A percentile compares a stretch with the other conserved stretches of the same genome.
phyloP scores from a whole-genome alignment of 2,329 filamentous ascomycete genomes.

The Colletotrichum graminicola region DNA sequence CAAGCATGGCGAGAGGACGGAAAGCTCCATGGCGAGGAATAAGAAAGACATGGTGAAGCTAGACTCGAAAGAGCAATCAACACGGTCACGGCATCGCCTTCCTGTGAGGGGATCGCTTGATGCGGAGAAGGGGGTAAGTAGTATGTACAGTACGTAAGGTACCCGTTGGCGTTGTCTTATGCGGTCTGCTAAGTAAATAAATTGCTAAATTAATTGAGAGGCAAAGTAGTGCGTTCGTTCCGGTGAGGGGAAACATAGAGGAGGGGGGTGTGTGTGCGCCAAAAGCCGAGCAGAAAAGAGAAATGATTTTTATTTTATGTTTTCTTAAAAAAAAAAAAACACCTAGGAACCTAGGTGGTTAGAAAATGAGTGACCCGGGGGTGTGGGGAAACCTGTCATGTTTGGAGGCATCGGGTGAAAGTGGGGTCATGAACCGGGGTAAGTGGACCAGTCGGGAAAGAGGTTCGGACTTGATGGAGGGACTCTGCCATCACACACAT shows the following conservation, averaged over 20 bases:
- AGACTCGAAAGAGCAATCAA: slow-evolving; percentile 12
- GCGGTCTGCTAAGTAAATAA: slow-evolving; percentile 9
- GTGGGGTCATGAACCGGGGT: background rate
- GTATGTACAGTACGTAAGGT: background rate
- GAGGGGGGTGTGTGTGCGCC: background rate
- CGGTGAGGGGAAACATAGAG: background rate
- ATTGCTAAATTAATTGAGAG: slow-evolving; percentile 18
- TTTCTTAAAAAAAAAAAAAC: background rate
- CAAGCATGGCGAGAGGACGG: background rate
- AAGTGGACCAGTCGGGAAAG: slow-evolving; percentile 2
- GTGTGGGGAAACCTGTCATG: slow-evolving; percentile 8
- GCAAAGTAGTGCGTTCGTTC: background rate
- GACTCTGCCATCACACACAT: background rate
- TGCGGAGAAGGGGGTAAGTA: background rate
- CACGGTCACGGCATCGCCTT: background rate
- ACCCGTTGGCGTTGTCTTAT: background rate
- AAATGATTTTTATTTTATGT: background rate
- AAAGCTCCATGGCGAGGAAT: slow-evolving; percentile 1
- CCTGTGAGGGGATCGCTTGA: background rate
- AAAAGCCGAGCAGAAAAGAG: background rate
- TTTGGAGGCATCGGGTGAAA: slow-evolving; percentile 1
- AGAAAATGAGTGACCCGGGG: background rate
- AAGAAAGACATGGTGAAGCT: background rate
- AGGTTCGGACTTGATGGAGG: background rate
- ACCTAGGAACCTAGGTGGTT: too few species aligned